A percentile compares a stretch with the other conserved stretches of the same genome.
Conservation (phyloP, 495 filamentous ascomycete genomes). For the Neurospora tetrasperma region DNA sequence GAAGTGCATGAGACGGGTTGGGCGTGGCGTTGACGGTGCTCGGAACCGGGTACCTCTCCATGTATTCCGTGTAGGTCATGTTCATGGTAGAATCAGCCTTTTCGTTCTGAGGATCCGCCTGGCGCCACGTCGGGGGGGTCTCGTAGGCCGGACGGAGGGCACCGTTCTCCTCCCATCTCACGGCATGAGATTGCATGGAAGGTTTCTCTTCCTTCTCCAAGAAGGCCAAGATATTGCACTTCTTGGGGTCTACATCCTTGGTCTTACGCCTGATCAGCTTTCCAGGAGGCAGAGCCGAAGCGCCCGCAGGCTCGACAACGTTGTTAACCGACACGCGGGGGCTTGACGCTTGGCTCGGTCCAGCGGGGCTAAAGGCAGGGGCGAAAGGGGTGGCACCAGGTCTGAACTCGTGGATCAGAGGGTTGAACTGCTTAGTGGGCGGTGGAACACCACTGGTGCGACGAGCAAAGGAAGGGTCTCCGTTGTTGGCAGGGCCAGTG, state of each 20-base stretch:
- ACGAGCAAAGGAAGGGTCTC: conserved; percentile 36
- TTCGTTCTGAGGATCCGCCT: conserved; percentile 46
- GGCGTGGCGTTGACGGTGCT: conserved; percentile 54
- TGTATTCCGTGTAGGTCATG: conserved; percentile 60
- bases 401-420: conserved; percentile 72
- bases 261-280: conserved; percentile 50
- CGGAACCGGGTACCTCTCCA: conserved; percentile 51
- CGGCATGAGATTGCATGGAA: conserved; percentile 61
- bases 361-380: conserved; percentile 64
- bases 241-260: conserved; percentile 44
- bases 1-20: conserved; percentile 44
- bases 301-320: conserved; percentile 15
- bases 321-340: conserved; percentile 45
- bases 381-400: conserved; percentile 59
- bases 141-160: conserved; percentile 69
- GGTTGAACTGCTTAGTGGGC: conserved; percentile 56
- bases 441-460: conserved; percentile 34
- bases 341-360: conserved; percentile 53
- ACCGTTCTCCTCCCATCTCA: conserved; percentile 53
- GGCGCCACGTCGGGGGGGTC: conserved; percentile 71
- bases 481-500: conserved; percentile 41
- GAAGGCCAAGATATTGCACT: conserved; percentile 48
- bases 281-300: conserved; percentile 34
- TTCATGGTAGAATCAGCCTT: conserved; percentile 49
- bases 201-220: conserved; percentile 45